Base-by-base conservation (phyloP, 1,284 basidiomycete species). In the Sporisorium scitamineum region DNA sequence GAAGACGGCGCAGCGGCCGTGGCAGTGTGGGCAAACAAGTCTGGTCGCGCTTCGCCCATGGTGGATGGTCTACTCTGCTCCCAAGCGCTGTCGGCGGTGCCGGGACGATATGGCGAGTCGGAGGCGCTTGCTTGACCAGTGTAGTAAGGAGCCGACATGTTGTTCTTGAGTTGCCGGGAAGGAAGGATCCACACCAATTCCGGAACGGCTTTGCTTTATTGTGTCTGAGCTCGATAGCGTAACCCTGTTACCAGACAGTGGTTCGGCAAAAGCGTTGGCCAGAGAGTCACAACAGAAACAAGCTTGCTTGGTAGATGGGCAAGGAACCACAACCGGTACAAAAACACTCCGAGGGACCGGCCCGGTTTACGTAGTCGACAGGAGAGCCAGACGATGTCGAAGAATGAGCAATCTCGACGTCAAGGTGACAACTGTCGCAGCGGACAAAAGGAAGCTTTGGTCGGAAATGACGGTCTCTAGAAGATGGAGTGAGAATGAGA, bases 101-200 rank as follows among this genome's bases (percentile, higher is more conserved):
- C 55, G 0, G 69, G 63, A 29, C 69, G 58, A 24, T 71, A 71
- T 13, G 69, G 69, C 27, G 69, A 71, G 39, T 53, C 60, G 16
- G 63, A 65, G 6, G 63, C 27, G 47, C 69, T 61, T 16, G 37
- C 24, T 47, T 65, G 63, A 42, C 51, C 60, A 32, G 63, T 48
- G 47, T 71, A 66, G 59, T 71, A 71, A 2, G 69, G 69, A 20
- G 29, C 58, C 39, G 69, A 71, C 69, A 71, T 71, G 54, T 26
- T 44, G 54, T 41, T 22, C 11, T 44, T 27, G 41, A 44, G 13
- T 8, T n/a, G 31, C 20, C 55, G 20, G 29, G 6, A 37, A 3
- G 37, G 41, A 31, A 41, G 18, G 42, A 20, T 37, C 29, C 11
- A 18, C 7, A 8, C 18, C 14, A 16, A 24, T n/a, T 48, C 41